phyloP scores from a whole-genome alignment of 352 stramenopile species.

The Globisporangium okanoganense region DNA sequence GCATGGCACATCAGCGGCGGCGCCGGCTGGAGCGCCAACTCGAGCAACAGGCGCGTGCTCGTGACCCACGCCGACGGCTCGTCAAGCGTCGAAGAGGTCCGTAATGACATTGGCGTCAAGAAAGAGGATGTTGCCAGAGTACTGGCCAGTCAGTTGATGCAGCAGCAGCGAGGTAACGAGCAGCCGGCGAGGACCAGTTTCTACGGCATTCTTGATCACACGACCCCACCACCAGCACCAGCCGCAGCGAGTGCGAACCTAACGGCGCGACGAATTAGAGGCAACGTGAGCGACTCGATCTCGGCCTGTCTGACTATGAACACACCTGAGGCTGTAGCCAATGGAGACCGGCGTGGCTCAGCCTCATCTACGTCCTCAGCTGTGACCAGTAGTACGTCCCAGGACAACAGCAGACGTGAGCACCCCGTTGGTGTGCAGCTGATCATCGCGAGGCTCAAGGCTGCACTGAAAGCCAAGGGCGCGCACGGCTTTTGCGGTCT shows the following conservation, averaged over 20 bases:
- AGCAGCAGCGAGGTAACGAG: not conserved
- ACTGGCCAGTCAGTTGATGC: slow-evolving; percentile 27
- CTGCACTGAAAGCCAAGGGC: slow-evolving; percentile 52
- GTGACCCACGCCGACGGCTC: slow-evolving; percentile 54
- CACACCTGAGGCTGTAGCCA: not conserved
- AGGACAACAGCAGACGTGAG: slow-evolving; percentile 16
- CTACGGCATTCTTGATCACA: slow-evolving; percentile 61
- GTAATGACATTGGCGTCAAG: slow-evolving; percentile 41
- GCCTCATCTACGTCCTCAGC: not conserved
- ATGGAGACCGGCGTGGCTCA: not conserved
- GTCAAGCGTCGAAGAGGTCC: slow-evolving; percentile 39
- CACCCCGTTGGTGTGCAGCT: slow-evolving; percentile 51
- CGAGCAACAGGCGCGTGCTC: slow-evolving; percentile 53
- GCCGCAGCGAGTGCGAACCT: slow-evolving; percentile 7
- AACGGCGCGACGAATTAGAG: slow-evolving; percentile 29
- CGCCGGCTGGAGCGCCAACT: slow-evolving; percentile 49
- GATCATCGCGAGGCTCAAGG: slow-evolving; percentile 48
- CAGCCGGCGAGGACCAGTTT: slow-evolving; percentile 29
- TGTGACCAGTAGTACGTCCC: not conserved
- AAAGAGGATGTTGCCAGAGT: slow-evolving; percentile 26
- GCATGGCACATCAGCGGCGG: slow-evolving; percentile 65
- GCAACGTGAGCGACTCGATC: slow-evolving; percentile 50
- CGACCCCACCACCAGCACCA: not conserved
- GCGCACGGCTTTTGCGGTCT: slow-evolving; percentile 73
- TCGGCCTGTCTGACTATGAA: slow-evolving; percentile 45